Evolutionary conservation across 2,329 filamentous ascomycete genomes (phyloP).

Genomic region (Sarocladium oryzae): DNA sequence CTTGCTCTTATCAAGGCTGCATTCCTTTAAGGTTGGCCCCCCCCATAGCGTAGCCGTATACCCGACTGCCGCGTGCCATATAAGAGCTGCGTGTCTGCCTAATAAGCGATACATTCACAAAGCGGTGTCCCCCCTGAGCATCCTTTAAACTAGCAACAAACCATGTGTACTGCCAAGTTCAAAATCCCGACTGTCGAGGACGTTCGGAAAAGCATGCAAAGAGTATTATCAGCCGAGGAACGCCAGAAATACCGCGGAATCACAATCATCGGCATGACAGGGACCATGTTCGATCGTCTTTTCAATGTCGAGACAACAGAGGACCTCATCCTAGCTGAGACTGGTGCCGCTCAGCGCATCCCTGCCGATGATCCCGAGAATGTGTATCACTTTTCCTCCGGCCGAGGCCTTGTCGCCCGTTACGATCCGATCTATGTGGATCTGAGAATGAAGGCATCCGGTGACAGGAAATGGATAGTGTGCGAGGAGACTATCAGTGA

Average conservation of each 20-base stretch:
- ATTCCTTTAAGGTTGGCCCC: background rate
- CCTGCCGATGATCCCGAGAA: conserved; percentile 4
- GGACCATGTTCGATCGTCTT: conserved; percentile 5
- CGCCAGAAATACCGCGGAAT: conserved; percentile 3
- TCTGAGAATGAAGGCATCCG: conserved; percentile 3
- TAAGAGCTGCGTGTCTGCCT: background rate
- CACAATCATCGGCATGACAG: conserved; percentile 1
- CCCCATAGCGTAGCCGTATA: conserved; percentile 1
- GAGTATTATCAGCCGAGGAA: conserved; percentile 3
- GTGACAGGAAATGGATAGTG: conserved; percentile 3
- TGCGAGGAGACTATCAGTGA: conserved; percentile 5
- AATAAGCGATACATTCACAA: background rate
- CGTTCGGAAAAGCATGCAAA: conserved; percentile 2
- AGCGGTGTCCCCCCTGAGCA: background rate
- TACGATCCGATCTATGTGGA: conserved; percentile 7
- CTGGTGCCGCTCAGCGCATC: background rate
- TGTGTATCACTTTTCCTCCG: conserved; percentile 5
- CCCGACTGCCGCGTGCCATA: background rate
- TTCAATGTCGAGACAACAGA: conserved; percentile 1
- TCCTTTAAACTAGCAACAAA: background rate
- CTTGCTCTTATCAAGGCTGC: conserved; percentile 1
- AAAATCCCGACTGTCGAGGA: conserved; percentile 3
- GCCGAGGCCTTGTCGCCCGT: conserved; percentile 2
- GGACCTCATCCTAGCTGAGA: conserved; percentile 1
- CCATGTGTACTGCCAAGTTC: conserved; percentile 5